Evolutionary conservation across 1,284 basidiomycete species (phyloP).

Genomic region (Phenoliferia sp.): DNA sequence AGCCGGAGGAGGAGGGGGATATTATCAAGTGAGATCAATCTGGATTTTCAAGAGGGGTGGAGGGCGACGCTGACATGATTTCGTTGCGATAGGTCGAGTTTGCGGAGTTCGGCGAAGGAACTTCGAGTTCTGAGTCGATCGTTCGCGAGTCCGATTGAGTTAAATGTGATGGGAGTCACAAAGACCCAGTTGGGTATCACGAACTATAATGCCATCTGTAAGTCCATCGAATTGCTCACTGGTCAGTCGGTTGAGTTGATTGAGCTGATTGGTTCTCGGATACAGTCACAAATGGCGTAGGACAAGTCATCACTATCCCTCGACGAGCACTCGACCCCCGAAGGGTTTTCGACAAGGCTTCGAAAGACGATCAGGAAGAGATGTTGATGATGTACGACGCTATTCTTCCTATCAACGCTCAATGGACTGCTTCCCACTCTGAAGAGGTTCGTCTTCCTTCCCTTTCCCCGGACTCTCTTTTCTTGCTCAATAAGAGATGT

Average conservation of each 20-base stretch:
- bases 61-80: neutral
- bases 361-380: conserved; percentile 75
- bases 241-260: neutral
- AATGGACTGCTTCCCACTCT: conserved; percentile 69
- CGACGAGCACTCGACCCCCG: conserved; percentile 76
- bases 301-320: conserved; percentile 71
- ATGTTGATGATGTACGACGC: conserved; percentile 80
- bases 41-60: too few relatives aligned
- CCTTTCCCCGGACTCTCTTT: neutral
- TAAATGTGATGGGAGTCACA: conserved; percentile 68
- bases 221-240: conserved; percentile 33
- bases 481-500: neutral
- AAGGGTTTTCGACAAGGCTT: conserved; percentile 68
- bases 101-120: conserved; percentile 45
- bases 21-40: neutral
- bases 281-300: conserved; percentile 67
- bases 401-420: conserved; percentile 65
- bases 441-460: conserved; percentile 55
- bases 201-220: conserved; percentile 77
- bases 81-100: neutral
- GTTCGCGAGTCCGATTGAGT: conserved; percentile 63
- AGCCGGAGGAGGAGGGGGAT: neutral
- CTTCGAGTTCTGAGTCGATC: conserved; percentile 59
- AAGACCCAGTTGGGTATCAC: conserved; percentile 83
- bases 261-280: neutral